Base-by-base conservation (phyloP, 805 yeast species). In the Schwanniomyces yamadae region DNA sequence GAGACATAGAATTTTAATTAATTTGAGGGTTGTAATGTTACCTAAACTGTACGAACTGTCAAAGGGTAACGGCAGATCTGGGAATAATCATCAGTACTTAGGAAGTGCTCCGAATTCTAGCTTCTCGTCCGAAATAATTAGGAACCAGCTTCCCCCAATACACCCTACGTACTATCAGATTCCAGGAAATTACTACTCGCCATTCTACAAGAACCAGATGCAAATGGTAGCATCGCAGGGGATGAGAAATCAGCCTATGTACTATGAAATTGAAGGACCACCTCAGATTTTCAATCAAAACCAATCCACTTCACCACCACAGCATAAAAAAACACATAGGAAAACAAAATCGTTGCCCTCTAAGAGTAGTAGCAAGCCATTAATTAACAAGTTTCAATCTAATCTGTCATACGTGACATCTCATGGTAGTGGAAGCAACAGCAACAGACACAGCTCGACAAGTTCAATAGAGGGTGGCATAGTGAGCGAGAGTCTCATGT, bases 341-440 rank as follows among this genome's bases (percentile, higher is more conserved):
- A 29, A 35, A 19, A 12, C 34, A 8, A 29, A 25, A 19, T 29
- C 33, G 24, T 32, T 28, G 11, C 37, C 41, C 4, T 22, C 31
- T 10, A 28, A 28, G 29, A 15, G 11, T 5, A 14, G 17, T 4
- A 22, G 28, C 7, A 18, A 33, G 8, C 28, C 35, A 13, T 19
- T 33, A 27, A 29, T 37, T 13, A 25, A 31, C 14, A 32, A 37
- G 25, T 37, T 37, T 21, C 33, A 28, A 16, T 32, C 31, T 11
- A 29, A 23, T 7, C 37, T 17, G 28, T 11, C 14, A 12, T n/a
- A 19, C 14, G 24, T 22, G 17, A n/a, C 30, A 6, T 27, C 28
- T 24, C 27, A 23, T 6, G 17, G 6, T 13, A 29, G 14, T 29
- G 11, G 4, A 10, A 4, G n/a, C 6, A n/a, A 15, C 2, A 15